Evolutionary conservation across 176 grass and related monocot genomes (phyloP).

Genomic region (Saccharum spontaneum): DNA sequence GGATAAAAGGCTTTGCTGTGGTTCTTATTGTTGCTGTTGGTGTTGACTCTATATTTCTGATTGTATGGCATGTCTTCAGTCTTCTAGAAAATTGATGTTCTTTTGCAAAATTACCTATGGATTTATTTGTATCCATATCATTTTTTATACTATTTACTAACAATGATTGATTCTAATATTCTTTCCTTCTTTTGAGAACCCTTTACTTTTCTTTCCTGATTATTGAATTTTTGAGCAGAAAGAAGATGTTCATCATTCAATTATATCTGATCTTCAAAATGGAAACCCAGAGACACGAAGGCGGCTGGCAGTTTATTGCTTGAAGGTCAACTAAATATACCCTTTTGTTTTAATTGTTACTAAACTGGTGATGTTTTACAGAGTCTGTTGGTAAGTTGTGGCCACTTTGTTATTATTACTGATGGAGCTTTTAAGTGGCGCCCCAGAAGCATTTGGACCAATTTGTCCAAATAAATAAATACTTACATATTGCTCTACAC

Average conservation of each 20-base stretch:
- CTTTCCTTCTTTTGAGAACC: not conserved
- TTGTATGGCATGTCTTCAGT: not conserved
- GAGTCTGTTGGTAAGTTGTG: not conserved
- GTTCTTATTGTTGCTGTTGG: not conserved
- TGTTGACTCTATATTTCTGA: not conserved
- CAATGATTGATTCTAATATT: not conserved
- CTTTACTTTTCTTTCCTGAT: conserved; percentile 24
- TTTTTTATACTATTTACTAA: conserved; percentile 20
- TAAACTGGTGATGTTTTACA: not conserved
- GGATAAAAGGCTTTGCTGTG: not conserved
- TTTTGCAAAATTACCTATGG: not conserved
- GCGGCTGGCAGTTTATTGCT: conserved; percentile 93
- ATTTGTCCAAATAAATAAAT: conserved; percentile 20
- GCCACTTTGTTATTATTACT: not conserved
- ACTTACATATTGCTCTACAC: not conserved
- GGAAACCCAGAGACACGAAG: conserved; percentile 92
- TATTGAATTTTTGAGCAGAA: conserved; percentile 57
- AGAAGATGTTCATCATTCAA: conserved; percentile 99
- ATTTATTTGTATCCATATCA: not conserved
- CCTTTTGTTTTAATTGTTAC: not conserved
- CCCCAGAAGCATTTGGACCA: not conserved
- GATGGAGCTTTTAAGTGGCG: not conserved
- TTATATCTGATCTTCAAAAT: conserved; percentile 99
- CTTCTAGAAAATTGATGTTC: not conserved
- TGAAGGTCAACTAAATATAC: conserved; percentile 63